Conservation (phyloP, 495 filamentous ascomycete genomes). For the Penicillium flavigenum region DNA sequence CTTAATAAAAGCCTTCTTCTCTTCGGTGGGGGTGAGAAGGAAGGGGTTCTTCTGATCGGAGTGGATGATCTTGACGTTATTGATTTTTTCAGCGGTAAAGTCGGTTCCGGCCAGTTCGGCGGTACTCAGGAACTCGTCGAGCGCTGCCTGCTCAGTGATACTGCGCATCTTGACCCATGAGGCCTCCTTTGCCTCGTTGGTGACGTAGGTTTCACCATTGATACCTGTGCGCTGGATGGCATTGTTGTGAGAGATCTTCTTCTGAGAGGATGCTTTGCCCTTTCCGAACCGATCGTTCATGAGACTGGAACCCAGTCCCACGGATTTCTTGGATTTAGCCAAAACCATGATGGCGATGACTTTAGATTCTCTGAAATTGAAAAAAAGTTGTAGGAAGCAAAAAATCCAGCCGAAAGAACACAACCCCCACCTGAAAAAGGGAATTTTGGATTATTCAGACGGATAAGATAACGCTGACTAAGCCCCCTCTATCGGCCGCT, state of each 20-base stretch:
- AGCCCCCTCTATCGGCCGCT: slow-evolving; percentile 16
- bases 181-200: slow-evolving; percentile 48
- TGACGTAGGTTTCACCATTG: slow-evolving; percentile 49
- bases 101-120: slow-evolving; percentile 96
- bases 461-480: slow-evolving; percentile 39
- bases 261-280: slow-evolving; percentile 73
- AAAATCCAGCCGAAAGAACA: slow-evolving; percentile 18
- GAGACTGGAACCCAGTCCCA: slow-evolving; percentile 87
- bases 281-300: slow-evolving; percentile 95
- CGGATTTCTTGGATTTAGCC: slow-evolving; percentile 90
- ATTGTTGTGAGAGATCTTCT: slow-evolving; percentile 64
- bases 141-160: slow-evolving; percentile 93
- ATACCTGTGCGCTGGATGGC: slow-evolving; percentile 44
- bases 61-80: slow-evolving; percentile 98
- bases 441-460: slow-evolving; percentile 38
- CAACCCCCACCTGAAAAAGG: slow-evolving; percentile 34
- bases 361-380: slow-evolving; percentile 13
- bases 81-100: slow-evolving; percentile 98
- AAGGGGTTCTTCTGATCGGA: slow-evolving; percentile 93
- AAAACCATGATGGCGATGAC: slow-evolving; percentile 69
- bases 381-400: slow-evolving; percentile 14
- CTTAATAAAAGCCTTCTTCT: slow-evolving; percentile 72
- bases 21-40: slow-evolving; percentile 83
- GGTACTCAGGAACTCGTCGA: slow-evolving; percentile 83
- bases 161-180: slow-evolving; percentile 85